Conservation (phyloP, 208 protist species). For the Crithidia thermophila region DNA sequence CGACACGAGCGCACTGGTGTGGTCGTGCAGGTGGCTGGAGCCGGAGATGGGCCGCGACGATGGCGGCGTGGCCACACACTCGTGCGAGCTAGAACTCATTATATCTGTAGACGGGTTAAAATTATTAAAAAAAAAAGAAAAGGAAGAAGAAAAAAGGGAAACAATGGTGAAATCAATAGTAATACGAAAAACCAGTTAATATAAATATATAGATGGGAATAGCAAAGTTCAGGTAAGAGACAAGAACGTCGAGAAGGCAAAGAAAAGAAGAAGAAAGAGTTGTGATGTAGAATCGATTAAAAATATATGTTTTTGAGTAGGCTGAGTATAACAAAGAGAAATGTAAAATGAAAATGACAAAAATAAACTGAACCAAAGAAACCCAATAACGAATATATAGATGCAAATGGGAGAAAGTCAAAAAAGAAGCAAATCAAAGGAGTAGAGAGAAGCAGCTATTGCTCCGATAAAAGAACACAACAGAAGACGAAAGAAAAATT, state of each 20-base stretch:
- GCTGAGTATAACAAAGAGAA: not conserved
- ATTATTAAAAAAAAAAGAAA: slow-evolving; percentile 22
- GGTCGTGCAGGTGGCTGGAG: not conserved
- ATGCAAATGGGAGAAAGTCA: not conserved
- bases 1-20: not conserved
- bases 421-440: not conserved
- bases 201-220: not conserved
- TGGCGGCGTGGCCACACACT: not conserved
- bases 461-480: not conserved
- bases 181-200: slow-evolving; percentile 11
- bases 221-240: too few relatives aligned
- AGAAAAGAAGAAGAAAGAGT: slow-evolving; percentile 1
- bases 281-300: slow-evolving; percentile 3
- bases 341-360: not conserved
- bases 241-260: not conserved
- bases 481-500: too few relatives aligned
- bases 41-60: not conserved
- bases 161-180: slow-evolving; percentile 10
- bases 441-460: not conserved
- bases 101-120: not conserved
- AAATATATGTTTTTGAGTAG: not conserved
- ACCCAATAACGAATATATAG: not conserved
- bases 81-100: not conserved
- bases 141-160: slow-evolving; percentile 1
- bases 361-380: not conserved